Evolutionary conservation across 2,329 filamentous ascomycete genomes (phyloP).

Genomic region (Rutstroemia sydowiana): DNA sequence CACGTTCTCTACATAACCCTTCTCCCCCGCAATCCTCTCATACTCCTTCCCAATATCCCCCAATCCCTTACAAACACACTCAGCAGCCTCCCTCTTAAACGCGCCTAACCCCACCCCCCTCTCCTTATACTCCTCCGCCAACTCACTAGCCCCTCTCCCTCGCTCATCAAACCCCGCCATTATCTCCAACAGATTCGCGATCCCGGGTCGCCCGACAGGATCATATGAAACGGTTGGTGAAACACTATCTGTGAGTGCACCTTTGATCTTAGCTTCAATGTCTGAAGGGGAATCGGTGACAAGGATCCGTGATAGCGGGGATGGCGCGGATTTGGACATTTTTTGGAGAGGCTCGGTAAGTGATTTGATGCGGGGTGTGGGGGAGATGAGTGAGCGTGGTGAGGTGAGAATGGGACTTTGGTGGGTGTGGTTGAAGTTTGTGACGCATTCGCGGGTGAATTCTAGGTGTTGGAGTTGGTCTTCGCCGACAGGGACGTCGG

Average conservation of each 20-base stretch:
- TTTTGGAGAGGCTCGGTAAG: conserved; percentile 70
- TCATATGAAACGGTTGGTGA: conserved; percentile 64
- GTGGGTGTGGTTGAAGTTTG: conserved; percentile 76
- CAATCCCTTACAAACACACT: conserved; percentile 47
- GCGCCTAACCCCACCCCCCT: conserved; percentile 40
- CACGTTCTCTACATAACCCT: conserved; percentile 50
- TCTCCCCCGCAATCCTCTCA: conserved; percentile 39
- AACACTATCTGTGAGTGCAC: conserved; percentile 66
- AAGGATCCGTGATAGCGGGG: conserved; percentile 69
- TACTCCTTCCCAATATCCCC: conserved; percentile 50
- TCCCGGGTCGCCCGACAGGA: conserved; percentile 60
- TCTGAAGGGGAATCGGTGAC: conserved; percentile 62
- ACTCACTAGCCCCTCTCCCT: conserved; percentile 33
- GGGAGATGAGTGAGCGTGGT: conserved; percentile 63
- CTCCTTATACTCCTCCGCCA: conserved; percentile 35
- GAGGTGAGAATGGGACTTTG: conserved; percentile 49
- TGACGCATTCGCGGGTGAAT: conserved; percentile 79
- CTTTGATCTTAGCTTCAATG: conserved; percentile 63
- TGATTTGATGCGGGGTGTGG: conserved; percentile 83
- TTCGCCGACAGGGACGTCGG: conserved; percentile 93
- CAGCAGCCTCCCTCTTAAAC: conserved; percentile 58
- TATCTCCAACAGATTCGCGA: conserved; percentile 80
- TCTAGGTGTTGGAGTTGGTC: conserved; percentile 93
- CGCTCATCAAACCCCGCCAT: conserved; percentile 58
- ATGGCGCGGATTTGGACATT: conserved; percentile 86